A percentile compares a stretch with the other conserved stretches of the same genome.
Evolutionary conservation across 352 stramenopile species (phyloP).

Genomic region (Globisporangium cederbergense): DNA sequence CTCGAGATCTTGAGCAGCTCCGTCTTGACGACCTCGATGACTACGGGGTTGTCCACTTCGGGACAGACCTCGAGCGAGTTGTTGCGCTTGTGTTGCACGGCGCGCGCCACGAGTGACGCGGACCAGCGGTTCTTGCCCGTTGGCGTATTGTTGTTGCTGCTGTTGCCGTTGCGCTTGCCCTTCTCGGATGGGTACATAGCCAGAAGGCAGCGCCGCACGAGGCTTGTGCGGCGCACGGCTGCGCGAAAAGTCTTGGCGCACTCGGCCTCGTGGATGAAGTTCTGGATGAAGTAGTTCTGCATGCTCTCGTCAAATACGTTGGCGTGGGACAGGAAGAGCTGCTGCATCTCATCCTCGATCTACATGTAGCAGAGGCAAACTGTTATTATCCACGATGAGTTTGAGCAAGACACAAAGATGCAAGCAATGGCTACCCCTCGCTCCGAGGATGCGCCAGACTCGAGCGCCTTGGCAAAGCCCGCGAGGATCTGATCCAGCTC

Average conservation of each 20-base stretch:
- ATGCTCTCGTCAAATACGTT: slow-evolving; percentile 85
- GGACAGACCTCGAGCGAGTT: slow-evolving; percentile 51
- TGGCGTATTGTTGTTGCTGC: slow-evolving; percentile 3
- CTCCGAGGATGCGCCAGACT: slow-evolving; percentile 40
- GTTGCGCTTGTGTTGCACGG: slow-evolving; percentile 25
- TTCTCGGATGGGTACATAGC: slow-evolving; percentile 65
- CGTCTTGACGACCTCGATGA: slow-evolving; percentile 47
- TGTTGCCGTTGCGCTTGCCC: slow-evolving; percentile 12
- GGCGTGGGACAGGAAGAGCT: slow-evolving; percentile 69
- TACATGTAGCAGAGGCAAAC: slow-evolving; percentile 6
- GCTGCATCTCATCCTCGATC: slow-evolving; percentile 67
- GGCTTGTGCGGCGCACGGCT: slow-evolving; percentile 64
- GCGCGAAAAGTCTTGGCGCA: slow-evolving; percentile 66
- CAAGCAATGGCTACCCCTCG: slow-evolving; percentile 25
- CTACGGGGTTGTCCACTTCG: slow-evolving; percentile 40
- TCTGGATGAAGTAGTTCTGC: slow-evolving; percentile 85
- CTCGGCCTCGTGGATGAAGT: slow-evolving; percentile 77
- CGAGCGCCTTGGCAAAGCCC: slow-evolving; percentile 54
- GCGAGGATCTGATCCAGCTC: slow-evolving; percentile 60
- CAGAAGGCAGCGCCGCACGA: slow-evolving; percentile 64
- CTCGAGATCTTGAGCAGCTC: slow-evolving; percentile 49
- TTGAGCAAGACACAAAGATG: background rate
- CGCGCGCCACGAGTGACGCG: slow-evolving; percentile 26
- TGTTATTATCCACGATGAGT: background rate
- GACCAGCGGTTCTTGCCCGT: slow-evolving; percentile 36